Base-by-base conservation (phyloP, 257 asterid genomes). In the Schizonepeta tenuifolia region DNA sequence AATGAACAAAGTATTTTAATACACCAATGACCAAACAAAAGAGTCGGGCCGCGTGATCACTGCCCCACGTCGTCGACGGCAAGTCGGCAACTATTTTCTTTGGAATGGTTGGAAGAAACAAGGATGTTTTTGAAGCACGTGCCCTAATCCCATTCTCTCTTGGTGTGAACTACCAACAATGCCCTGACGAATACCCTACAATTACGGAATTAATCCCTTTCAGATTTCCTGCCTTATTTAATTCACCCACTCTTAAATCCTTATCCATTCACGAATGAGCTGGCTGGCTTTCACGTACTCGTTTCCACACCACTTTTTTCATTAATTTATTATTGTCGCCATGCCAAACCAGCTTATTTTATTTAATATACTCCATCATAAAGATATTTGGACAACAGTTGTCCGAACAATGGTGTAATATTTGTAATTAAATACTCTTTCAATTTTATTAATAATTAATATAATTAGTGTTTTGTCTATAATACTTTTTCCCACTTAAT, bases 191-290 rank as follows among this genome's bases (percentile, higher is more conserved):
- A 43, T 7, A 8, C 75, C 15, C 36, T 7, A 17, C 2, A 54
- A 36, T 33, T 18, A 61, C 54, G 21, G 20, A 71, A 31, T 31
- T 31, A 59, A 44, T 31, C 20, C 75, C 36, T n/a, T 38, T 17
- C 44, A n/a, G 20, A 17, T 50, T 28, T 68, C 56, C 18, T 28
- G 0, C 50, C 28, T 26, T 59, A 36, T 20, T 22, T 21, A 62
- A 63, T 63, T 73, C 55, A 21, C 44, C 65, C 28, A 49, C 54
- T 35, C 54, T 35, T 21, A 1, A 61, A 49, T 31, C 49, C 75
- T 44, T 46, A 71, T 59, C 69, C 69, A 46, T 71, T 59, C 76
- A 71, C 17, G 26, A 70, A 31, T 71, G 60, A 71, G 61, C 69
- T 60, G 49, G 17, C 69, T 60, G 59, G 17, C 68, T 11, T 18